These are phyloP conservation scores for Elsinoe ampelina DNA, from an alignment of 2,329 filamentous ascomycete species.

Conservation along the genomic window DNA sequence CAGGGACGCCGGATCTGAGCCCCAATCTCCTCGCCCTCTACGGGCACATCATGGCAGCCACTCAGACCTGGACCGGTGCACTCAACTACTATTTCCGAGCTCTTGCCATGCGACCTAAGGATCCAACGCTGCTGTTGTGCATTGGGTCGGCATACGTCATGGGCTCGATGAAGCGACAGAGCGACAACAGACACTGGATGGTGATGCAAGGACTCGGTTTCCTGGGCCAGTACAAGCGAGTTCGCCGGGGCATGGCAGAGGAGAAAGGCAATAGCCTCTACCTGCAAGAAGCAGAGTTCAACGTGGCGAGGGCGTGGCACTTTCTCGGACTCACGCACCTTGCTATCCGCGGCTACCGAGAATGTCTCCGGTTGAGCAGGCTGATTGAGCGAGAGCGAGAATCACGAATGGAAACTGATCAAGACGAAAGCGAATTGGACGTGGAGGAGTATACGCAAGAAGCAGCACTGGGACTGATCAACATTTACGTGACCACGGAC, in stretches of 20 bases:
- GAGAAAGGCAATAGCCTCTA: constrained; percentile 36
- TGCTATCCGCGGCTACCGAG: constrained; percentile 63
- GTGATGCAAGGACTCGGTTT: constrained; percentile 80
- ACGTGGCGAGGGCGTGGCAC: constrained; percentile 68
- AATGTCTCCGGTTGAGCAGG: constrained; percentile 43
- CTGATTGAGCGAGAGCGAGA: constrained; percentile 32
- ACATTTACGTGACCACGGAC: constrained; percentile 13
- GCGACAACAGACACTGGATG: constrained; percentile 80
- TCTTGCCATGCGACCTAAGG: constrained; percentile 60
- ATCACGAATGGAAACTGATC: constrained; percentile 34
- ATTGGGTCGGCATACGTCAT: constrained; percentile 81
- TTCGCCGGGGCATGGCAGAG: neutral
- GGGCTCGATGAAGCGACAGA: constrained; percentile 78
- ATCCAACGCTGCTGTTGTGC: constrained; percentile 69
- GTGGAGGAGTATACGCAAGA: constrained; percentile 15
- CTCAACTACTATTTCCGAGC: constrained; percentile 73
- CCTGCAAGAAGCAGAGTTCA: constrained; percentile 71
- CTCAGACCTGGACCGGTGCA: constrained; percentile 73
- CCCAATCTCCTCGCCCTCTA: constrained; percentile 78
- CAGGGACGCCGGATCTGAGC: constrained; percentile 48
- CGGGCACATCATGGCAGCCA: constrained; percentile 78
- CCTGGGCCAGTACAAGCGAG: constrained; percentile 58
- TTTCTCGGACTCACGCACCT: constrained; percentile 63
- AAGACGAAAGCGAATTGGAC: constrained; percentile 12
- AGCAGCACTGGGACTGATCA: constrained; percentile 9